Percentiles rank a stretch among this genome's conserved stretches.
phyloP scores from a whole-genome alignment of 176 grass and related monocot genomes.

The Ensete glaucum region DNA sequence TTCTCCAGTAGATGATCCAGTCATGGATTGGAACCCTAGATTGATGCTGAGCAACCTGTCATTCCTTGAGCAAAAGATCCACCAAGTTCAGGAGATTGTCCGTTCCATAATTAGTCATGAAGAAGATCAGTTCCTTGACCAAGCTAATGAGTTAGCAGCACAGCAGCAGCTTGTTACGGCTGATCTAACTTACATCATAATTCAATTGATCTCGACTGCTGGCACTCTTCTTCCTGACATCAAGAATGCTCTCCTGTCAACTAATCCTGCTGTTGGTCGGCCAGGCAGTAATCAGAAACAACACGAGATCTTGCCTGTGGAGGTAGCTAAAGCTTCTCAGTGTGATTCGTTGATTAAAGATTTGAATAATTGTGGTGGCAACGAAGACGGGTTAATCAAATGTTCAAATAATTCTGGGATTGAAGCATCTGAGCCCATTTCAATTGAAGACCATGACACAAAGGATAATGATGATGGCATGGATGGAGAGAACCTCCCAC shows the following conservation, averaged over 20 bases:
- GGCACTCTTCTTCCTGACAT: conserved; percentile 27
- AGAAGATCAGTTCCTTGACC: neutral
- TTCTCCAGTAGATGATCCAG: neutral
- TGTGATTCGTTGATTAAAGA: conserved; percentile 5
- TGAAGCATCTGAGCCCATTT: conserved; percentile 2
- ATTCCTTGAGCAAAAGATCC: conserved; percentile 59
- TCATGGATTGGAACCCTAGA: conserved; percentile 11
- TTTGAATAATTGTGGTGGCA: neutral
- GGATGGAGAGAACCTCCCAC: conserved; percentile 7
- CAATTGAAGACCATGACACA: neutral
- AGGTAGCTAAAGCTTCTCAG: conserved; percentile 3
- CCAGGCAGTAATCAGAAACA: neutral
- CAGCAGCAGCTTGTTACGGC: conserved; percentile 47
- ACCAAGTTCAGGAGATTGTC: conserved; percentile 41
- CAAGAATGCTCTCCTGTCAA: neutral
- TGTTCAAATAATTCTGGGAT: conserved; percentile 6
- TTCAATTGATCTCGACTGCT: conserved; percentile 47
- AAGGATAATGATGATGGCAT: conserved; percentile 6
- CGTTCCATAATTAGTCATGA: conserved; percentile 12
- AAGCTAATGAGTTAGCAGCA: conserved; percentile 6
- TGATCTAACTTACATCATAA: conserved; percentile 60
- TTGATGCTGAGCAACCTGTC: conserved; percentile 43
- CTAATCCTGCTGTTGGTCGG: conserved; percentile 8
- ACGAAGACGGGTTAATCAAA: conserved; percentile 9
- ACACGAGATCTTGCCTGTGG: neutral